Conservation (phyloP, 2,329 filamentous ascomycete genomes). For the Chrysoporthe deuterocubensis region DNA sequence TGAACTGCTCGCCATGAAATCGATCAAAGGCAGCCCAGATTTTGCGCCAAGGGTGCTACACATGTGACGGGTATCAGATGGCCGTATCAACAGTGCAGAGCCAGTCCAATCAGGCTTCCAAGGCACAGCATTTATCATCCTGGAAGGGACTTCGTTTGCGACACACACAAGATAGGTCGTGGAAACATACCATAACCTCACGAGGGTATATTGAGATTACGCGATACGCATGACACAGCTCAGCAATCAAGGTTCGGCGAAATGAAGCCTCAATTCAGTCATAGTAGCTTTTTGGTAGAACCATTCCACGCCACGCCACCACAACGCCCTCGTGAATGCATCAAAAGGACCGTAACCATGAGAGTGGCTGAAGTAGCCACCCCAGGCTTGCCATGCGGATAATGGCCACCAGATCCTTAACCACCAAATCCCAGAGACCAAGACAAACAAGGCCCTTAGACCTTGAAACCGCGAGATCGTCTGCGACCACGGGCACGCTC, state of each 20-base stretch:
- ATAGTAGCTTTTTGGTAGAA: constrained; percentile 34
- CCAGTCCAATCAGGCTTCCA: neutral
- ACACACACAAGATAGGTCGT: no score
- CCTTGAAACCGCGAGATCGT: constrained; percentile 99
- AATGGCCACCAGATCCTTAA: constrained; percentile 19
- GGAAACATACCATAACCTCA: neutral
- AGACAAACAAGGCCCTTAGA: constrained; percentile 64
- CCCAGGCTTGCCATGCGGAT: constrained; percentile 14
- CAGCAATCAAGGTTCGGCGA: constrained; percentile 2
- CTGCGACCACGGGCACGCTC: constrained; percentile 98
- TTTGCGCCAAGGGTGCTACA: neutral
- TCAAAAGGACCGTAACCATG: constrained; percentile 17
- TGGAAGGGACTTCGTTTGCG: neutral
- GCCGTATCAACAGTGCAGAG: neutral
- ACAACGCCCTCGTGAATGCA: constrained; percentile 39
- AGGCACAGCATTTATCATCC: neutral
- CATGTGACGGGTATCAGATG: neutral
- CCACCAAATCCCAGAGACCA: constrained; percentile 22
- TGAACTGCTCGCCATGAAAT: neutral
- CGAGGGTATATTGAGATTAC: neutral
- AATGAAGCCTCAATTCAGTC: constrained; percentile 30
- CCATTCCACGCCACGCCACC: constrained; percentile 39
- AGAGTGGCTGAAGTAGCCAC: constrained; percentile 26
- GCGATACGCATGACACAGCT: neutral
- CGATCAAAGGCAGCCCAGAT: neutral